Base-by-base conservation (phyloP, 169 alveolate genomes). In the Prorocentrum cordatum region DNA sequence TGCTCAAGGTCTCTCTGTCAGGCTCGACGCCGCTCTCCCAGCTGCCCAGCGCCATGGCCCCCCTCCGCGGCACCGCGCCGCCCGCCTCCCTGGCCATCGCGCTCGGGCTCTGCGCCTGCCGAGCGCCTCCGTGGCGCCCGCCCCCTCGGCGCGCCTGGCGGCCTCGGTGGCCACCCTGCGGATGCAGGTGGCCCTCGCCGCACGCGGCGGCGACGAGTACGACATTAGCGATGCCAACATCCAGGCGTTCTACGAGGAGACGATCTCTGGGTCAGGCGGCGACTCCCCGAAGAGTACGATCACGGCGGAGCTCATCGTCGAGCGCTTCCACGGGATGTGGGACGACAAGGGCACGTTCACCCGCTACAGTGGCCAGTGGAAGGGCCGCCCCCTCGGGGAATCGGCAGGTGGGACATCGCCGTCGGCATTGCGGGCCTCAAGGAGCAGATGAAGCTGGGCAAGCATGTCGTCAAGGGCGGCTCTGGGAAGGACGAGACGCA, bases 331-430 rank as follows among this genome's bases (percentile, higher is more conserved):
- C 27, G 88, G 88, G 22, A 73, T 58, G 9, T 77, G 54, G 75
- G 59, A 72, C 33, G 75, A 72, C 26, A 72, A 77, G 73, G 87
- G 87, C 42, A n/a, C n/a, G n/a, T 77, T 77, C 87, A 77, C 54
- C 73, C 87, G 87, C 73, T 77, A 77, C 87, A 24, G 45, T 45
- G 87, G 87, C 6, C 62, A 58, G 4, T 77, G 87, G 87, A 77
- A 77, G 72, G 87, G 87, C 87, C 87, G 16, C 87, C 87, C 45
- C 87, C 87, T 2, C 73, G 87, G 27, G 58, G 29, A 61, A 77
- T 77, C 73, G 87, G 87, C 73, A 77, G 58, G 72, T 58, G 58
- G 87, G 87, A 77, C 87, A 77, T 77, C 42, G 87, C 87, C 36
- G 73, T 77, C 67, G 87, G 75, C 33, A 64, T 77, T 26, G 42